These are phyloP conservation scores for Podaxis pistillaris DNA, from an alignment of 768 basidiomycete genomes.

Conservation along the genomic window DNA sequence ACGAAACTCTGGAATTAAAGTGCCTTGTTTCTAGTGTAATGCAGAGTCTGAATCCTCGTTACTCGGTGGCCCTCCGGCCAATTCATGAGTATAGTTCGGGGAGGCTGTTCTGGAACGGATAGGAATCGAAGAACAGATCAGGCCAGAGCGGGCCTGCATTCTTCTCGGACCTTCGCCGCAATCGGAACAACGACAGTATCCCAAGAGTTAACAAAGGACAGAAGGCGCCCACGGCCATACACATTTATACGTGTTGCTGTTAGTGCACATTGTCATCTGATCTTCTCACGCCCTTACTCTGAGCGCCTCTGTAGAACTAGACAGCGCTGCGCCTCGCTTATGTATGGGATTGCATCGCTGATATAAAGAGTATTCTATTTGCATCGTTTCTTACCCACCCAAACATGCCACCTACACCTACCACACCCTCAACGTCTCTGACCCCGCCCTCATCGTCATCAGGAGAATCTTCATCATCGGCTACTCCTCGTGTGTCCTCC, in stretches of 20 bases:
- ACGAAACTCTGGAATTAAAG: too few species aligned
- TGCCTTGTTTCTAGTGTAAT: too few species aligned
- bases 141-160: too few species aligned
- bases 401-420: background rate
- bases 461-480: background rate
- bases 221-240: background rate
- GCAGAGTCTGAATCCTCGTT: too few species aligned
- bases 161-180: background rate
- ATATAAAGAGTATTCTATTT: conserved; percentile 3
- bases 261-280: background rate
- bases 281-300: background rate
- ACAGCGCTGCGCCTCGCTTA: background rate
- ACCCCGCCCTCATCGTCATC: background rate
- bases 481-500: conserved; percentile 17
- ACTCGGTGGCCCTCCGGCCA: background rate
- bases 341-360: background rate
- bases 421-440: background rate
- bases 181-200: background rate
- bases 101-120: background rate
- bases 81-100: background rate
- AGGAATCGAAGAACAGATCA: background rate
- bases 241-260: background rate
- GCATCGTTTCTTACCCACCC: background rate
- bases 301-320: too few species aligned
- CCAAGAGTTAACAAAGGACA: background rate